Conservation (phyloP, 208 protist species). For the Trichomonas vaginalis region DNA sequence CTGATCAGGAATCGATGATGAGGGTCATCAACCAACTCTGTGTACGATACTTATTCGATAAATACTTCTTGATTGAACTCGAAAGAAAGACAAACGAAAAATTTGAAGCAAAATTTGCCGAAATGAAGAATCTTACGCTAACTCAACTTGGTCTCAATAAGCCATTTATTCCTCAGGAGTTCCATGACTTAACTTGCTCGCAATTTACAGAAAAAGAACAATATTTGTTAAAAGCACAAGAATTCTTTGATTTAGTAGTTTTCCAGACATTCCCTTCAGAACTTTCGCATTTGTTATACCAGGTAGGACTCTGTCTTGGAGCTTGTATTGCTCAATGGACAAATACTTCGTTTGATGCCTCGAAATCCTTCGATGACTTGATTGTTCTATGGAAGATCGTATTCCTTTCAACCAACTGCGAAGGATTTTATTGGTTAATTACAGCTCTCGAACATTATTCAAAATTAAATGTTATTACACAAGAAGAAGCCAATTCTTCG, state of each 20-base stretch:
- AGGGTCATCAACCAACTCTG: neutral
- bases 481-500: neutral
- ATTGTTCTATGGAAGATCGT: neutral
- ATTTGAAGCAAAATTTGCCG: neutral
- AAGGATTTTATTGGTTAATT: neutral
- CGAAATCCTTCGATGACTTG: neutral
- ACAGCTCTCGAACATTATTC: neutral
- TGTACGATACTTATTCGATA: neutral
- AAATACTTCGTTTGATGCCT: neutral
- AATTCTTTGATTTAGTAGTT: neutral
- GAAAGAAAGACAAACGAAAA: neutral
- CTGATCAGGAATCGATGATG: neutral
- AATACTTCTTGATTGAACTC: neutral
- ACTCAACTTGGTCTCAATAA: neutral
- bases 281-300: neutral
- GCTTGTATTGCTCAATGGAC: neutral
- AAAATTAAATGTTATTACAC: neutral
- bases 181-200: neutral
- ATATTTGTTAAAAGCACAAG: neutral
- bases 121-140: neutral
- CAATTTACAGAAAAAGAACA: neutral
- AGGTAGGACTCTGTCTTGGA: neutral
- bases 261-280: neutral
- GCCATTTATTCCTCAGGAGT: neutral
- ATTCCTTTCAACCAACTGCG: neutral